These are phyloP conservation scores for Ustilago sp. DNA, from an alignment of 1,284 basidiomycete genomes.

Conservation along the genomic window DNA sequence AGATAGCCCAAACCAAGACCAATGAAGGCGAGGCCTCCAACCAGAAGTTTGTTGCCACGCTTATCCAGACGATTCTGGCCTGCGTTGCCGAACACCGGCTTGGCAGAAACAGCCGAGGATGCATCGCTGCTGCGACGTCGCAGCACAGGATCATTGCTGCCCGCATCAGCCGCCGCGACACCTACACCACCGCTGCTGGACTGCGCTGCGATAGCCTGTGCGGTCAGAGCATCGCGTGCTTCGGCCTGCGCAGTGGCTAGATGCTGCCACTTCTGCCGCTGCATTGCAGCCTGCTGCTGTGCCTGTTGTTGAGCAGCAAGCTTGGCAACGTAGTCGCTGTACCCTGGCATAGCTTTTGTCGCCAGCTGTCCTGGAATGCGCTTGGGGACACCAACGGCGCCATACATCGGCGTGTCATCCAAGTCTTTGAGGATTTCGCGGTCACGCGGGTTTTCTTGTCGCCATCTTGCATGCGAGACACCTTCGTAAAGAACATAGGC, in stretches of 20 bases:
- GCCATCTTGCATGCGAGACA: constrained; percentile 25
- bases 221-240: background rate
- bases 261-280: constrained; percentile 9
- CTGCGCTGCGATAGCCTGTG: constrained; percentile 5
- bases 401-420: constrained; percentile 35
- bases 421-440: constrained; percentile 33
- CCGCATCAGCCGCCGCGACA: background rate
- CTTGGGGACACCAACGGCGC: constrained; percentile 43
- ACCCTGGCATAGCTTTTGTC: constrained; percentile 42
- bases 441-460: constrained; percentile 27
- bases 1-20: constrained; percentile 24
- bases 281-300: background rate
- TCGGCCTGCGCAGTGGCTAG: background rate
- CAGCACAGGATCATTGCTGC: constrained; percentile 21
- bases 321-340: constrained; percentile 10
- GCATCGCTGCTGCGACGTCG: constrained; percentile 5
- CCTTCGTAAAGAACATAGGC: constrained; percentile 13
- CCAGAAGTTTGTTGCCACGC: background rate
- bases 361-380: constrained; percentile 37
- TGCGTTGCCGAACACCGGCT: background rate
- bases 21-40: background rate
- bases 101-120: background rate
- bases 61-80: constrained; percentile 17
- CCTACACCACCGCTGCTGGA: background rate
- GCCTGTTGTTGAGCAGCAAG: constrained; percentile 24